phyloP scores from a whole-genome alignment of 306 rosid species.

The Elaeagnus macrophylla region DNA sequence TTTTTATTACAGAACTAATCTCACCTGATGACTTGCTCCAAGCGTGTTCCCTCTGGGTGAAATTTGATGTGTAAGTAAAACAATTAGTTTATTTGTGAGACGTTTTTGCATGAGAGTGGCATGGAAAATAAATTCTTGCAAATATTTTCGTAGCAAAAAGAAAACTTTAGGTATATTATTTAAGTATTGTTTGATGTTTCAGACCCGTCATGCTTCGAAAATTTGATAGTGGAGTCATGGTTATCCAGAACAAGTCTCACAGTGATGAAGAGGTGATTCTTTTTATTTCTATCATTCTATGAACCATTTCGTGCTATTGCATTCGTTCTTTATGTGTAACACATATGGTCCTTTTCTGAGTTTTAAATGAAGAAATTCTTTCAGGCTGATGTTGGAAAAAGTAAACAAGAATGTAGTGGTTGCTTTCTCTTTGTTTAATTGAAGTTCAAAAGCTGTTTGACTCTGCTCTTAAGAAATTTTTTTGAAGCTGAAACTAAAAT shows the following conservation, averaged over 20 bases:
- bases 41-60: slow-evolving; percentile 96
- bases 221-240: slow-evolving; percentile 98
- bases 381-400: not conserved
- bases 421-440: not conserved
- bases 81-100: slow-evolving; percentile 17
- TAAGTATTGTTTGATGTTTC: slow-evolving; percentile 15
- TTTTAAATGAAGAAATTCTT: not conserved
- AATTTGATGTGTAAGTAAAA: slow-evolving; percentile 81
- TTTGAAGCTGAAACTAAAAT: too few relatives aligned
- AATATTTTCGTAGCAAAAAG: not conserved
- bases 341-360: not conserved
- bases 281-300: not conserved
- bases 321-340: not conserved
- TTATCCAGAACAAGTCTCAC: slow-evolving; percentile 82
- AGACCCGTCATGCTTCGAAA: slow-evolving; percentile 80
- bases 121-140: not conserved
- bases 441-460: not conserved
- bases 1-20: slow-evolving; percentile 64
- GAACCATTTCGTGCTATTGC: not conserved
- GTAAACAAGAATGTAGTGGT: not conserved
- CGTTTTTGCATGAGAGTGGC: not conserved
- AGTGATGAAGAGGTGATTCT: slow-evolving; percentile 79
- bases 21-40: slow-evolving; percentile 93
- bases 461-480: too few relatives aligned
- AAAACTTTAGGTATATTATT: not conserved